These are phyloP conservation scores for Epipyxis sp. DNA, from an alignment of 108 stramenopile genomes.

Conservation along the genomic window DNA sequence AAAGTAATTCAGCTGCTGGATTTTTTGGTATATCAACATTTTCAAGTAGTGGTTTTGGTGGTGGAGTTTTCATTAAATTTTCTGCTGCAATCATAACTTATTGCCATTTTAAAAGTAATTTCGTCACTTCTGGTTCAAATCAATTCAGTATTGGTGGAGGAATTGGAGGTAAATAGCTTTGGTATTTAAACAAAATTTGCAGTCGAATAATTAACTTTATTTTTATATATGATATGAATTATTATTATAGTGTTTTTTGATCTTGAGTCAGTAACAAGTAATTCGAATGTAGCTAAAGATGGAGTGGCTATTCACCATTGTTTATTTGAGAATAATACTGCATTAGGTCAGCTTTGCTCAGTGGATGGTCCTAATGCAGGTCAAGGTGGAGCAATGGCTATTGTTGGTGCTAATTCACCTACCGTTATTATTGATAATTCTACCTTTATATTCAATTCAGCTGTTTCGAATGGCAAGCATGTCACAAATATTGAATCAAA, in stretches of 20 bases:
- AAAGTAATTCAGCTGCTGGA: not conserved
- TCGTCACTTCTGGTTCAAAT: not conserved
- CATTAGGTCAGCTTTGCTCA: not conserved
- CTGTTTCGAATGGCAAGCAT: not conserved
- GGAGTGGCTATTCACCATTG: not conserved
- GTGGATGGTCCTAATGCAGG: not conserved
- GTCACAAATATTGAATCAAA: not conserved
- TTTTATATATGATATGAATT: not conserved
- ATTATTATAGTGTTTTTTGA: not conserved
- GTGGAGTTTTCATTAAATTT: not conserved
- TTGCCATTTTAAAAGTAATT: not conserved
- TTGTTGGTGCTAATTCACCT: not conserved
- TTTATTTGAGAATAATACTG: not conserved
- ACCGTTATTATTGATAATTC: not conserved
- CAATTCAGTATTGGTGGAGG: not conserved
- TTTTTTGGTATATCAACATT: slow-evolving; percentile 14
- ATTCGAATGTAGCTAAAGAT: too few species aligned
- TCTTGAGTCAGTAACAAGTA: not conserved
- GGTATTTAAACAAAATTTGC: not conserved
- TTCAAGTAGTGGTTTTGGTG: slow-evolving; percentile 12
- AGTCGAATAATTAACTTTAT: not conserved
- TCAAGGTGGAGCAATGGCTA: not conserved
- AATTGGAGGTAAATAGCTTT: not conserved
- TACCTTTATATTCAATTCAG: not conserved
- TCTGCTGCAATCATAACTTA: not conserved